These are phyloP conservation scores for Trichoderma simmonsii DNA, from an alignment of 2,329 filamentous ascomycete species.

Conservation along the genomic window DNA sequence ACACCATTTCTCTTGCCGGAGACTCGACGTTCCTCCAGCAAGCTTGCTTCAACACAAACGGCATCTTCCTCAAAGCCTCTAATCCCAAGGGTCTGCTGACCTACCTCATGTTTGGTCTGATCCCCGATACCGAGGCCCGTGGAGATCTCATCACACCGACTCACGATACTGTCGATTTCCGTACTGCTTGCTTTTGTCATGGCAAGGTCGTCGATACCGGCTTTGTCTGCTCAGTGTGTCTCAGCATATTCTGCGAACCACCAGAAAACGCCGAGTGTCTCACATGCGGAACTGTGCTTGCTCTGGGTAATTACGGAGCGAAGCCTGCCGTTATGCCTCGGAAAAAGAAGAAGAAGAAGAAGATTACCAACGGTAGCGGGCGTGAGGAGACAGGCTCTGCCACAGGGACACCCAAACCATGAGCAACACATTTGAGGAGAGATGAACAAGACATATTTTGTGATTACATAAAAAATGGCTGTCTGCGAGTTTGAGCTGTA, in stretches of 20 bases:
- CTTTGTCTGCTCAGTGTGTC: conserved; percentile 92
- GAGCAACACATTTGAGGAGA: background rate
- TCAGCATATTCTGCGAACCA: conserved; percentile 83
- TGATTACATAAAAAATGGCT: background rate
- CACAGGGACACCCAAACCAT: conserved; percentile 55
- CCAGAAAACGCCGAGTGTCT: conserved; percentile 66
- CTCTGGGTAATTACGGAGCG: conserved; percentile 71
- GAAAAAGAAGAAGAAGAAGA: conserved; percentile 76
- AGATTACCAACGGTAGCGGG: conserved; percentile 49
- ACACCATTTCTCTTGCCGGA: conserved; percentile 82
- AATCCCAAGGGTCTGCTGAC: conserved; percentile 74
- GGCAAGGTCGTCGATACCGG: conserved; percentile 85
- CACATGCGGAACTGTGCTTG: conserved; percentile 76
- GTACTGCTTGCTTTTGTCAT: conserved; percentile 98
- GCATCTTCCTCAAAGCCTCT: conserved; percentile 51
- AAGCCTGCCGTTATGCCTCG: conserved; percentile 72
- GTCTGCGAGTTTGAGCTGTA: background rate
- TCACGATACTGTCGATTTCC: conserved; percentile 86
- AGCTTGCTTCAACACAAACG: conserved; percentile 63
- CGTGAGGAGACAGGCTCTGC: conserved; percentile 58
- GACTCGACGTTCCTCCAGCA: conserved; percentile 93
- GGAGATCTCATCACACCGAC: conserved; percentile 72
- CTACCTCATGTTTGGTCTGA: conserved; percentile 92
- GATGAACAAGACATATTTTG: background rate
- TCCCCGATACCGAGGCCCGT: conserved; percentile 58